Evolutionary conservation across 106 monocot species (phyloP).

Genomic region (Alisma plantagoaquatica): DNA sequence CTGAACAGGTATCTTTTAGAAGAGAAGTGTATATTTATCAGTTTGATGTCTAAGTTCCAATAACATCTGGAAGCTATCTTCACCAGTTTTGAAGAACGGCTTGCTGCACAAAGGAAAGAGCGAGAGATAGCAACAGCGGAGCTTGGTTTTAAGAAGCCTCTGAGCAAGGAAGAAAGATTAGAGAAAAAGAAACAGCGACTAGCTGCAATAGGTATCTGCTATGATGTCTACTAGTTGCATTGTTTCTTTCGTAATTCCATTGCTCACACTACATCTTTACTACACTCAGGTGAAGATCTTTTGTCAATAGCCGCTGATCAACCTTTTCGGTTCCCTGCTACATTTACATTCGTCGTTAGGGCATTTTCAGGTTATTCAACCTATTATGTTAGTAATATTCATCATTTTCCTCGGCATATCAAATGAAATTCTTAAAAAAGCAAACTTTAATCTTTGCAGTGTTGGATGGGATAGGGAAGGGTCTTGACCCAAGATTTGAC

Average conservation of each 20-base stretch:
- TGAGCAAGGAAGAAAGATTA: slow-evolving; percentile 74
- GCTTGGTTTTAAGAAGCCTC: slow-evolving; percentile 91
- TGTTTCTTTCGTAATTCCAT: too few species aligned
- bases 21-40: too few species aligned
- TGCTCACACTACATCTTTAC: too few species aligned
- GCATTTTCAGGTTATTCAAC: slow-evolving; percentile 95
- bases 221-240: background rate
- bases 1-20: slow-evolving; percentile 82
- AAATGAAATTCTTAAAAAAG: too few species aligned
- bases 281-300: slow-evolving; percentile 98
- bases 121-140: slow-evolving; percentile 74
- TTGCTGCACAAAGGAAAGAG: slow-evolving; percentile 87
- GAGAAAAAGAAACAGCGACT: slow-evolving; percentile 94
- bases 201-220: slow-evolving; percentile 80
- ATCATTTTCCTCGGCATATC: too few species aligned
- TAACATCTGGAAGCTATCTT: too few species aligned
- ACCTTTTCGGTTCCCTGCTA: slow-evolving; percentile 98
- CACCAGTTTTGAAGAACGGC: slow-evolving; percentile 90
- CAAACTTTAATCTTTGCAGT: slow-evolving; percentile 63
- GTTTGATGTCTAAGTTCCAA: too few species aligned
- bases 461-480: slow-evolving; percentile 97
- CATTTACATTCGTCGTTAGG: slow-evolving; percentile 99
- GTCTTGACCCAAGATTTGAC: slow-evolving; percentile 97
- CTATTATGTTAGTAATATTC: too few species aligned
- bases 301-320: slow-evolving; percentile 96